Conservation (phyloP, 1,284 basidiomycete species). For the Sporisorium sorghi region DNA sequence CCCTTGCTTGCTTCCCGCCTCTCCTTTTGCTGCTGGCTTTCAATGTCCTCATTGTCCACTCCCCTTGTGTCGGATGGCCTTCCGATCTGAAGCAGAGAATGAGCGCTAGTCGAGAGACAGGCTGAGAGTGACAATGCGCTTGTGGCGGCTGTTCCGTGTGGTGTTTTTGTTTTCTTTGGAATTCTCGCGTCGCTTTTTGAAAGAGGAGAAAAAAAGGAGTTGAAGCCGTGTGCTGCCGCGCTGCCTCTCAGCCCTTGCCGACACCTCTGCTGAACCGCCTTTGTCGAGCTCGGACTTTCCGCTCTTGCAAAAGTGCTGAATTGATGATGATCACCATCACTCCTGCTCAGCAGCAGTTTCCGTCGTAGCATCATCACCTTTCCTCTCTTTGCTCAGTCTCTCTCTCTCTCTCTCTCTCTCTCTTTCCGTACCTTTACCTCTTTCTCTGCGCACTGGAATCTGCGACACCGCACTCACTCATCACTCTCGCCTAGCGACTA, state of each 20-base stretch:
- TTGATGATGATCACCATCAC: not conserved
- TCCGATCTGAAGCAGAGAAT: not conserved
- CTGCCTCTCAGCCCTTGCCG: no score
- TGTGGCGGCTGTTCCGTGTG: not conserved
- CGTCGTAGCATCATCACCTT: not conserved
- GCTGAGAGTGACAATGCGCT: not conserved
- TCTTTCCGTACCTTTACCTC: no score
- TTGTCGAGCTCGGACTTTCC: not conserved
- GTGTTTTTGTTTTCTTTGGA: not conserved
- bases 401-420: not conserved
- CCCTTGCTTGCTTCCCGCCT: not conserved
- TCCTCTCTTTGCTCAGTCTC: no score
- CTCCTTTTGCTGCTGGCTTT: no score
- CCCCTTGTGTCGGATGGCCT: not conserved
- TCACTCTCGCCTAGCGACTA: not conserved
- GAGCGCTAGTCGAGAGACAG: not conserved
- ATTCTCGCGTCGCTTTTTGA: not conserved
- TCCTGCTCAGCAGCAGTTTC: no score
- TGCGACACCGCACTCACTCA: slow-evolving; percentile 2
- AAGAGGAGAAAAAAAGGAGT: no score
- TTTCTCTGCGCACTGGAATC: not conserved
- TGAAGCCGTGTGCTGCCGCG: no score
- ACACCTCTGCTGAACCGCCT: not conserved
- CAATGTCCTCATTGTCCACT: no score
- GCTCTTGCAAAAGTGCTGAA: not conserved